Base-by-base conservation (phyloP, 306 rosid genomes). In the Pterocarpus macrocarpus region DNA sequence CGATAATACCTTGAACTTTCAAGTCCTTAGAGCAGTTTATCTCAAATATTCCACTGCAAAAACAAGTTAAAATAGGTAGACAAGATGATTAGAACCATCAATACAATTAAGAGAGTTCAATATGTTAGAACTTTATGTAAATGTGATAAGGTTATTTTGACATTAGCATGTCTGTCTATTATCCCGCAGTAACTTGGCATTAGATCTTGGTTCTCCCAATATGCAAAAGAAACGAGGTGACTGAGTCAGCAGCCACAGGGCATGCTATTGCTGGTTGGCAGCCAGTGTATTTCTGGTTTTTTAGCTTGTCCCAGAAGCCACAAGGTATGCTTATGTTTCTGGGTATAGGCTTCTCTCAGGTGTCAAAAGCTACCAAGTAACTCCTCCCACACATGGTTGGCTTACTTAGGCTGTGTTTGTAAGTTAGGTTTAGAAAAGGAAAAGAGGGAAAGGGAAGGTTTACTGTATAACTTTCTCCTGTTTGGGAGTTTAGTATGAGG, bases 11-110 rank as follows among this genome's bases (percentile, higher is more conserved):
- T 85, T 93, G 96, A 67, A 95, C 88, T 88, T 93, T 95, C 68
- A 95, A 75, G 79, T 95, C 99, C 88, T 95, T 95, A 13, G 99
- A 95, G 90, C 98, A 95, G 88, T 95, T 95, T 81, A 95, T 84
- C 90, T 95, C 99, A 90, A 95, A 95, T 89, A 95, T 95, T 82
- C 97, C 99, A 89, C 99, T 95, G 88, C 88, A 90, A 50, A 75
- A 59, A 74, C 79, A 56, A 82, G 75, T 64, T 32, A 39, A 56
- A 73, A 80, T n/a, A n/a, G 34, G 8, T 15, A 76, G n/a, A n/a
- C 22, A 77, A 33, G 55, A 77, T n/a, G 30, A 62, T 63, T 45
- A 41, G 47, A 38, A 17, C 36, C 22, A 62, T 59, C 44, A 39
- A 39, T 5, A 69, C 33, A 50, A 68, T 39, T 64, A 63, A 63